Conservation (phyloP, 2,329 filamentous ascomycete genomes). For the Venturiaceae sp. region DNA sequence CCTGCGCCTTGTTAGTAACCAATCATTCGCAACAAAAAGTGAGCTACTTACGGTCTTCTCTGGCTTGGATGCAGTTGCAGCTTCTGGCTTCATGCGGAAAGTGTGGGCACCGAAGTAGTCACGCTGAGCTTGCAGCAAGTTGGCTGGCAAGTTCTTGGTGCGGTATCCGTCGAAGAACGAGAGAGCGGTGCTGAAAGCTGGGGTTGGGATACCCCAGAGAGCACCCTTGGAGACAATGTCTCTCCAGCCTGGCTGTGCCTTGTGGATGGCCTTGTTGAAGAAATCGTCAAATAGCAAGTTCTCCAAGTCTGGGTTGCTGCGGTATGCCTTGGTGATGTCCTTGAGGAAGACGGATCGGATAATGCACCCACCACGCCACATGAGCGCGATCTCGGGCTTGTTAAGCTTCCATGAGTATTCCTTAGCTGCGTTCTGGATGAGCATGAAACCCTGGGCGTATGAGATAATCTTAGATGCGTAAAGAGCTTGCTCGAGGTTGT, state of each 20-base stretch:
- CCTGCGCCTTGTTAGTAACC: conserved; percentile 32
- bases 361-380: conserved; percentile 99
- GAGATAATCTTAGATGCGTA: conserved; percentile 99
- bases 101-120: conserved; percentile 84
- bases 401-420: conserved; percentile 98
- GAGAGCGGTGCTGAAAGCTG: conserved; percentile 92
- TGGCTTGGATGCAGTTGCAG: conserved; percentile 50
- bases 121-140: conserved; percentile 96
- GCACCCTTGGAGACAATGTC: conserved; percentile 80
- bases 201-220: conserved; percentile 89
- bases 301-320: conserved; percentile 86
- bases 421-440: conserved; percentile 96
- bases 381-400: conserved; percentile 98
- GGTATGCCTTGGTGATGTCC: conserved; percentile 97
- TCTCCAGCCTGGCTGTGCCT: conserved; percentile 57
- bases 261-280: conserved; percentile 99
- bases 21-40: neutral
- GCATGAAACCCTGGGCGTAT: conserved; percentile 99
- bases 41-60: conserved; percentile 50
- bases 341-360: conserved; percentile 99
- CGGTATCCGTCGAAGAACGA: conserved; percentile 99
- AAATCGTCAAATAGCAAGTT: conserved; percentile 98
- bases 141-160: conserved; percentile 93
- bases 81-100: conserved; percentile 44
- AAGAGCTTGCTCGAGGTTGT: conserved; percentile 95